phyloP scores from a whole-genome alignment of 2,329 filamentous ascomycete genomes.

The Aureobasidium sp. region DNA sequence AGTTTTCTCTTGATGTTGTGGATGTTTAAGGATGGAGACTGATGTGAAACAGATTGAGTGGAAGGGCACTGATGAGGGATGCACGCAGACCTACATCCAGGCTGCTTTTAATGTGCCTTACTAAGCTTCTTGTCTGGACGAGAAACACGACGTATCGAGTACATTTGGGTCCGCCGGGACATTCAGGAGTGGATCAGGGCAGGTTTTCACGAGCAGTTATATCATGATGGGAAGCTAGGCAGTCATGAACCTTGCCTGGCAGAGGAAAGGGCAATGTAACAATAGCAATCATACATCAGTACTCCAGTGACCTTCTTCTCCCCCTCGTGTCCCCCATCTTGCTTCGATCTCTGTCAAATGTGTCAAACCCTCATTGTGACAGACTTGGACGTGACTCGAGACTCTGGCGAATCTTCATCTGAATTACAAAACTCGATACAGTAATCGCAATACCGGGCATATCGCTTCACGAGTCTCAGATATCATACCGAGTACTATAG shows the following conservation, averaged over 20 bases:
- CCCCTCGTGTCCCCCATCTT: neutral
- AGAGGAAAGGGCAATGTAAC: neutral
- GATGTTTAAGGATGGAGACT: neutral
- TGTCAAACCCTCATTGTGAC: neutral
- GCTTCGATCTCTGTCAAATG: neutral
- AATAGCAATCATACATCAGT: neutral
- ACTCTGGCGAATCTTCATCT: neutral
- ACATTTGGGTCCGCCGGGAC: neutral
- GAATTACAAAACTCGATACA: neutral
- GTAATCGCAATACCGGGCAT: too few species aligned
- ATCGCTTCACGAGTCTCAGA: neutral
- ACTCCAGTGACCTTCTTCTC: neutral
- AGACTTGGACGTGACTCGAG: neutral
- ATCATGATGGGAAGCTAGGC: neutral
- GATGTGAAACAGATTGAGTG: conserved; percentile 24
- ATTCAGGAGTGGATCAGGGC: neutral
- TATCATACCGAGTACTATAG: neutral
- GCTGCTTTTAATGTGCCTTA: conserved; percentile 31
- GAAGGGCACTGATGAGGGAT: conserved; percentile 29
- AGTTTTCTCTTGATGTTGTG: conserved; percentile 15
- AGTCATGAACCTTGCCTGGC: neutral
- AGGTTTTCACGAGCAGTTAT: neutral
- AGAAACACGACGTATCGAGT: neutral
- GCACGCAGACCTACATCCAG: conserved; percentile 30
- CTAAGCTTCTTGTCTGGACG: conserved; percentile 13